These are phyloP conservation scores for Pyrenochaeta sp. DNA, from an alignment of 2,329 filamentous ascomycete species.

Conservation along the genomic window DNA sequence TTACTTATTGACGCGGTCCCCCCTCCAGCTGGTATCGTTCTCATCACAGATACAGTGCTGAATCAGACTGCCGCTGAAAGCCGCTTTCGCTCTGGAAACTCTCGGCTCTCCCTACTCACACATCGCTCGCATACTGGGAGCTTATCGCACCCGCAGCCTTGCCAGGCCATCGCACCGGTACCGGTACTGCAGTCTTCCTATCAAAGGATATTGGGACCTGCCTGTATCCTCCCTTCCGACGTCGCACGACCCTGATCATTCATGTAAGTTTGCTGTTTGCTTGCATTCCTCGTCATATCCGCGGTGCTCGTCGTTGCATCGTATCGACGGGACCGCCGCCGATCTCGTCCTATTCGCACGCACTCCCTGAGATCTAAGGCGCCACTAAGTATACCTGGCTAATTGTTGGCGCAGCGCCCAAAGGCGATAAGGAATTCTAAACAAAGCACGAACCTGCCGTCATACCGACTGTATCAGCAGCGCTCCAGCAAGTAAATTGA, in stretches of 20 bases:
- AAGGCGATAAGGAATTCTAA: slow-evolving; percentile 45
- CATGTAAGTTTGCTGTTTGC: slow-evolving; percentile 34
- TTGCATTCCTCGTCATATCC: slow-evolving; percentile 21
- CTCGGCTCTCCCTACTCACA: slow-evolving; percentile 37
- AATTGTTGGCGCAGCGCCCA: slow-evolving; percentile 41
- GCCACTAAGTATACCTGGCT: slow-evolving; percentile 44
- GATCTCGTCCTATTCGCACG: slow-evolving; percentile 11
- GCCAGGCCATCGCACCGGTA: slow-evolving; percentile 21
- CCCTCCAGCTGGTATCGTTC: slow-evolving; percentile 21
- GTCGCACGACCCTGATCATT: slow-evolving; percentile 33
- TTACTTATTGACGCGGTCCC: slow-evolving; percentile 35
- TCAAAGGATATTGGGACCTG: slow-evolving; percentile 16
- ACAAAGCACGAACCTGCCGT: slow-evolving; percentile 47
- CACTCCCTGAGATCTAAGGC: slow-evolving; percentile 12
- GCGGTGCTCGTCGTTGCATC: slow-evolving; percentile 13
- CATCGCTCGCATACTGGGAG: slow-evolving; percentile 17
- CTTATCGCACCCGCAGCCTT: slow-evolving; percentile 40
- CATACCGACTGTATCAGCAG: slow-evolving; percentile 38
- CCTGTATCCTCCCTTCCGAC: slow-evolving; percentile 27
- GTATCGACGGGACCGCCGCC: slow-evolving; percentile 4
- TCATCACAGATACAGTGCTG: slow-evolving; percentile 22
- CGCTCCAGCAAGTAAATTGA: slow-evolving; percentile 30
- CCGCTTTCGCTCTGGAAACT: slow-evolving; percentile 40
- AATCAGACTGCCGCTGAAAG: slow-evolving; percentile 36
- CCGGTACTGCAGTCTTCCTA: slow-evolving; percentile 15